Evolutionary conservation across 202 grass and related monocot species (phyloP), one percentile per base, ranked within the genome.

Genomic region (Saccharum hybrid): DNA sequence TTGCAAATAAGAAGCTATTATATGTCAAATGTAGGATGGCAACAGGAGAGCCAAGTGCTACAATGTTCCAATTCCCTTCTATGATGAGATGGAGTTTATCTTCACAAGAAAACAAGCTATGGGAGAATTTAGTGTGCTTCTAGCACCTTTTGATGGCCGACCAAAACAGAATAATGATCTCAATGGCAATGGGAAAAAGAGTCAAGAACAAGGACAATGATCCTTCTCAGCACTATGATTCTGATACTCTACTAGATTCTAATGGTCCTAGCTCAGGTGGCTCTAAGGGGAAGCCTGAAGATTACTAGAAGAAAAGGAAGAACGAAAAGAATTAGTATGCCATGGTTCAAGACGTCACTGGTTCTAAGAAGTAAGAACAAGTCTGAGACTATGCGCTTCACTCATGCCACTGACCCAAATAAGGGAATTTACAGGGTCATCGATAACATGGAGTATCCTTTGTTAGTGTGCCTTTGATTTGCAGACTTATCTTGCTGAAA

Each of bases 61-160:
- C 23, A 66, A 79, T 66, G 42, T 66, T n/a, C 18, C 16, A 1
- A 66, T 79, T 15, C 30, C 5, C 11, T 79, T 6, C 1, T 68
- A 67, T 54, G 63, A 52, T 68, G 77, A 56, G 7, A 80, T 68
- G 64, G 19, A 80, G 31, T 56, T 68, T 23, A 14, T 56, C 7
- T 80, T 80, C 4, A 14, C 19, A 11, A 1, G 11, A n/a, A 80
- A 79, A 36, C 42, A 68, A 38, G 5, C 63, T 21, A 79, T 30
- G 5, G 18, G 16, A 49, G 30, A 79, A 18, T 52, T 52, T 13
- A 22, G 1, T 38, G 46, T 39, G 10, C 30, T 51, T 36, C 63
- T 40, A 26, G 7, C 41, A 13, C 41, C 61, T 8, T 45, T 21
- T 66, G 60, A 49, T 11, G 10, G 26, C 39, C 4, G 1, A n/a